Evolutionary conservation across 257 asterid genomes (phyloP).

Genomic region (Nicotiana benthamiana): DNA sequence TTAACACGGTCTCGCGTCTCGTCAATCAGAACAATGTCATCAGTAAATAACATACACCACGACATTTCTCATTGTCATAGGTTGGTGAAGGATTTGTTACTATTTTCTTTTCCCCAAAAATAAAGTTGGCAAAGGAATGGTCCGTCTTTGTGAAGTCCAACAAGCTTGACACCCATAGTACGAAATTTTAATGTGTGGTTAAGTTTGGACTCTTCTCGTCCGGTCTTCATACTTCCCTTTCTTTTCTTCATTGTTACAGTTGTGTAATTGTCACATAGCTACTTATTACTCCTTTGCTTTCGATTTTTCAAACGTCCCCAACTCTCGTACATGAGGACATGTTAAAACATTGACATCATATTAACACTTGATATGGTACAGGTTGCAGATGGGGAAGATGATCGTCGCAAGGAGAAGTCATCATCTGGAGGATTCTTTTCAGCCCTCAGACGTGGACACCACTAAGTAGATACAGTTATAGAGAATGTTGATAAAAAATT

Average conservation of each 20-base stretch:
- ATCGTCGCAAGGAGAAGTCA: slow-evolving; percentile 56
- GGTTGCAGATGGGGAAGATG: slow-evolving; percentile 75
- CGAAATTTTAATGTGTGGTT: neutral
- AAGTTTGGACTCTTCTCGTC: neutral
- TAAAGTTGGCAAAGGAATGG: neutral
- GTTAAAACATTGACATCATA: neutral
- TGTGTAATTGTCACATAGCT: neutral
- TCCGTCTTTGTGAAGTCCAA: neutral
- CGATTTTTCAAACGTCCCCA: neutral
- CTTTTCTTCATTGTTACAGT: neutral
- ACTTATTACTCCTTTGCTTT: neutral
- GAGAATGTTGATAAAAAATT: neutral
- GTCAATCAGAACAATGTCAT: too few species aligned
- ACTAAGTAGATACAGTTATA: slow-evolving; percentile 20
- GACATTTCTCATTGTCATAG: too few species aligned
- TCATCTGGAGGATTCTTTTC: slow-evolving; percentile 74
- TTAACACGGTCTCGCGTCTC: too few species aligned
- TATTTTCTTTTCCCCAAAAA: neutral
- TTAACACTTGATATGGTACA: slow-evolving; percentile 20
- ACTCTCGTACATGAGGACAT: neutral
- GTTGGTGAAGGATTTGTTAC: too few species aligned
- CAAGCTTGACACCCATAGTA: neutral
- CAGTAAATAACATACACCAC: too few species aligned
- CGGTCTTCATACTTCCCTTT: neutral
- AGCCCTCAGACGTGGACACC: slow-evolving; percentile 58